Evolutionary conservation across 1,284 basidiomycete species (phyloP).

Genomic region (Melampsora larici-populina): DNA sequence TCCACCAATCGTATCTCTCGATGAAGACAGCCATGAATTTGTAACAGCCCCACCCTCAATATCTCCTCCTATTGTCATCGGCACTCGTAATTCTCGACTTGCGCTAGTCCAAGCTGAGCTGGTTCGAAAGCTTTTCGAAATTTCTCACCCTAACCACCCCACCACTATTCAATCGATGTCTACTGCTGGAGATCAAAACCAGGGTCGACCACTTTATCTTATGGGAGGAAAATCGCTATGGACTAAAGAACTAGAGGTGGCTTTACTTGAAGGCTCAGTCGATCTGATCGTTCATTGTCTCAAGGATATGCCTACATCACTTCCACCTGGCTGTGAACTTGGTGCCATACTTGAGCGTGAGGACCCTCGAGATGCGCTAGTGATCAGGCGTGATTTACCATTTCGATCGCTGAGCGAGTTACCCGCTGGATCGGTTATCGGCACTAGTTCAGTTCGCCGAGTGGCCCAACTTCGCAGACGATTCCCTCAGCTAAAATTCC

Average conservation of each 20-base stretch:
- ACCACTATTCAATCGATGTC: conserved; percentile 80
- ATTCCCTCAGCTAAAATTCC: conserved; percentile 75
- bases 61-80: conserved; percentile 60
- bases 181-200: conserved; percentile 87
- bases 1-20: neutral
- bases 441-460: conserved; percentile 87
- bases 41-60: neutral
- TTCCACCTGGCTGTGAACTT: conserved; percentile 80
- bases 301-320: conserved; percentile 87
- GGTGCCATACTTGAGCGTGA: conserved; percentile 82
- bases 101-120: conserved; percentile 80
- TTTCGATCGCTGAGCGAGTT: conserved; percentile 79
- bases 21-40: neutral
- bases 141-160: conserved; percentile 57
- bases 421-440: conserved; percentile 82
- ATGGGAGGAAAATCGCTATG: conserved; percentile 71
- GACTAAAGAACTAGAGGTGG: conserved; percentile 91
- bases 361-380: conserved; percentile 82
- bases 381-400: conserved; percentile 72
- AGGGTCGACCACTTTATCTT: conserved; percentile 62
- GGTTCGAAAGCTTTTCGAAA: conserved; percentile 63
- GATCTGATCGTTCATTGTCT: conserved; percentile 91
- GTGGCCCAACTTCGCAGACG: conserved; percentile 82
- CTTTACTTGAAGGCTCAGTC: conserved; percentile 67
- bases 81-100: conserved; percentile 78